phyloP scores from a whole-genome alignment of 345 rosid species.

The Gossypium raimondii region DNA sequence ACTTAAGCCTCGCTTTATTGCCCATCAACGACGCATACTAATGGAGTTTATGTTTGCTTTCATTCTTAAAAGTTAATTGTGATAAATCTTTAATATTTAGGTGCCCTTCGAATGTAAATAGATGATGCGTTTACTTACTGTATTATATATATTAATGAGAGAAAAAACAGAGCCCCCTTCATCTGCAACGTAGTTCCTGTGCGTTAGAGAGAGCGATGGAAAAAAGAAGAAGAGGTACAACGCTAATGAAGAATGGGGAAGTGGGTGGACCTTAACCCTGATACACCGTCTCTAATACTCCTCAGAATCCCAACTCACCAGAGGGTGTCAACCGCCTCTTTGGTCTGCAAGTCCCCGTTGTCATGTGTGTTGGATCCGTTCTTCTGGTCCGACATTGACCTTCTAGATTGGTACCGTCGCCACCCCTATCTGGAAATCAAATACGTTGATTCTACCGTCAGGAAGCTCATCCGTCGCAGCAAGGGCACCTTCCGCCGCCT shows the following conservation, averaged over 20 bases:
- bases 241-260: background rate
- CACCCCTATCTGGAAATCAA: background rate
- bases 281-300: background rate
- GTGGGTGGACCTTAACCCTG: background rate
- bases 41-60: too few species aligned
- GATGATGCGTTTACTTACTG: too few species aligned
- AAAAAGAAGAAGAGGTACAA: background rate
- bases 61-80: too few species aligned
- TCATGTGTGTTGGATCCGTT: background rate
- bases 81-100: too few species aligned
- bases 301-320: background rate
- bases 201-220: background rate
- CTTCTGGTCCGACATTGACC: constrained; percentile 7
- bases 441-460: constrained; percentile 3
- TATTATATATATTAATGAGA: too few species aligned
- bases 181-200: too few species aligned
- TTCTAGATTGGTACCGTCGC: background rate
- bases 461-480: constrained; percentile 1
- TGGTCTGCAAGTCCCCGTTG: constrained; percentile 13
- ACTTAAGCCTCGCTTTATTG: too few species aligned
- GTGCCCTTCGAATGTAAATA: too few species aligned
- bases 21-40: too few species aligned
- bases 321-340: constrained; percentile 3
- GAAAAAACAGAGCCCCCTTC: too few species aligned
- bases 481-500: constrained; percentile 9